Base-by-base conservation (phyloP, 2,329 filamentous ascomycete genomes). In the Cladosporium oxysporum region DNA sequence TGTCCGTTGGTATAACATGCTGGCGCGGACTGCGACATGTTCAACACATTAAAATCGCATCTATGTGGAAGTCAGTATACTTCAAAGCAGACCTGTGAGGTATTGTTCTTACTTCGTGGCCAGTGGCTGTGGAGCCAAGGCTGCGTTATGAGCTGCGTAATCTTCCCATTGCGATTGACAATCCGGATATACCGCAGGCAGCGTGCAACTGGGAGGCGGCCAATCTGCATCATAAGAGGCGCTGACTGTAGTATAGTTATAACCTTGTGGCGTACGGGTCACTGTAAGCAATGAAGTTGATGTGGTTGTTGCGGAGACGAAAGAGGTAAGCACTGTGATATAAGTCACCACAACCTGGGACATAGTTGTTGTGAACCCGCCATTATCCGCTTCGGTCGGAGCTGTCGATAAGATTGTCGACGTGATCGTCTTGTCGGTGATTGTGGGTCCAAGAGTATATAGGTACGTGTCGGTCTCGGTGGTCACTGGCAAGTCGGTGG, bases 131-230 rank as follows among this genome's bases (percentile, higher is more conserved):
- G 58, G 58, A 21, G 23, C 16, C n/a, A 35, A 35, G 26, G 29
- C 41, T 29, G 28, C 28, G 16, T 60, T 41, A 14, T 41, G 21
- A n/a, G 33, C 47, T 28, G 58, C 58, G 26, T 60, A 60, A 3
- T 47, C 33, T 18, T 28, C 58, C 58, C 35, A 60, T 8, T 41
- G 41, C n/a, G 58, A 41, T 23, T 60, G 58, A 18, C 58, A 60
- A 12, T 23, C 58, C 10, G 35, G 21, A 16, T 60, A 60, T 3
- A 60, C 58, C 7, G 58, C 18, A n/a, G 35, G 58, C 35, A 60
- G 12, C 23, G 35, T 44, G 18, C 58, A 60, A 21, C 58, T 60
- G 14, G 58, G 35, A 44, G 58, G 16, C 21, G 58, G 58, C 58
- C 35, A 60, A 29, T 28, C 35, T 14, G 58, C 8, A 28, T 53